These are phyloP conservation scores for Boletus rubropictus DNA, from an alignment of 768 basidiomycete genomes.

Conservation along the genomic window DNA sequence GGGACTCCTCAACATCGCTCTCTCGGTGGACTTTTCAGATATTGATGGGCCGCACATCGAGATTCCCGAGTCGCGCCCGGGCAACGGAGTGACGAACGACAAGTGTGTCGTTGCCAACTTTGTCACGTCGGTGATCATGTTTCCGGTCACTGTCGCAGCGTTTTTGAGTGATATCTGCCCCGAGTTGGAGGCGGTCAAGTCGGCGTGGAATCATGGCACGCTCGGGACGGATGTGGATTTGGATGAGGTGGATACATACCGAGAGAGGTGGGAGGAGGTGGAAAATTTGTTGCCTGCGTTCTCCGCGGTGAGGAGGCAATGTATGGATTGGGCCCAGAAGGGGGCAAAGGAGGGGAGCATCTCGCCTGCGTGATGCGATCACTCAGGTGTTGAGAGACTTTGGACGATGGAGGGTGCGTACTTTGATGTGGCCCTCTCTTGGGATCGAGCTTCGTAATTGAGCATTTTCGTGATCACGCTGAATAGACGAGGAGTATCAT, in stretches of 20 bases:
- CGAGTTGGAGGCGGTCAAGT: constrained; percentile 5
- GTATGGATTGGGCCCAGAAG: constrained; percentile 3
- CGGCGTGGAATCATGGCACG: constrained; percentile 10
- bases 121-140: constrained; percentile 17
- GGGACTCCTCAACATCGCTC: constrained; percentile 7
- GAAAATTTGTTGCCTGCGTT: constrained; percentile 21
- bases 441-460: background rate
- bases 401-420: background rate
- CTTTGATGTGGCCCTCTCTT: no score
- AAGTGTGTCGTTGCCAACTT: constrained; percentile 12
- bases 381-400: background rate
- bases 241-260: constrained; percentile 9
- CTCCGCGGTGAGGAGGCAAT: constrained; percentile 16
- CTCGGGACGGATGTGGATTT: background rate
- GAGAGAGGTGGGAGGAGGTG: constrained; percentile 22
- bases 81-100: constrained; percentile 9
- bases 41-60: constrained; percentile 8
- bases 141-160: constrained; percentile 18
- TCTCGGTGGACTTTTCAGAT: constrained; percentile 19
- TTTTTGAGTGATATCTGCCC: constrained; percentile 27
- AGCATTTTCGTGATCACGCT: background rate
- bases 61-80: background rate
- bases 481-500: background rate
- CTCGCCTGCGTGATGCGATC: background rate
- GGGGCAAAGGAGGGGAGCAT: background rate